These are phyloP conservation scores for Knufia petricola DNA, from an alignment of 2,329 filamentous ascomycete genomes.

Conservation along the genomic window DNA sequence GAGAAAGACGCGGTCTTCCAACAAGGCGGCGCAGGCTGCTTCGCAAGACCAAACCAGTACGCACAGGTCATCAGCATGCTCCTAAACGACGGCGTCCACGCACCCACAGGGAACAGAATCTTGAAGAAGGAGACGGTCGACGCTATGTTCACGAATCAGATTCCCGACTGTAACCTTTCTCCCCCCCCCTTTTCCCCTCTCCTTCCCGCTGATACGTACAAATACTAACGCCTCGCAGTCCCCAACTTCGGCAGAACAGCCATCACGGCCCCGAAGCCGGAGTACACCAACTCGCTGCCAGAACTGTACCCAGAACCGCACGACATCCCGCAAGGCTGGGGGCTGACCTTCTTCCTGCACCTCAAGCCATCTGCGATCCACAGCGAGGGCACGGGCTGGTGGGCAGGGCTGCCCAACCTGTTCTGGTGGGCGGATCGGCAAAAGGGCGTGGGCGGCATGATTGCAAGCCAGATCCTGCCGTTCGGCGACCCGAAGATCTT, in stretches of 20 bases:
- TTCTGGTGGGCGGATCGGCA: slow-evolving; percentile 57
- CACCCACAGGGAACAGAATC: slow-evolving; percentile 46
- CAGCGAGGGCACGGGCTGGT: slow-evolving; percentile 42
- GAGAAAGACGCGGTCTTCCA: slow-evolving; percentile 43
- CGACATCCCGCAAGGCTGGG: slow-evolving; percentile 53
- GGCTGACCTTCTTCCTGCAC: slow-evolving; percentile 50
- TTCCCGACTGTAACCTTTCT: too few relatives aligned
- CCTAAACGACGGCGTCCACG: slow-evolving; percentile 54
- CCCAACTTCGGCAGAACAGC: slow-evolving; percentile 44
- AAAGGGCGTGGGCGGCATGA: slow-evolving; percentile 28
- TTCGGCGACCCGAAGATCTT: slow-evolving; percentile 23
- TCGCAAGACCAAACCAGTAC: slow-evolving; percentile 52
- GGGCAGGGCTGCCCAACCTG: slow-evolving; percentile 52
- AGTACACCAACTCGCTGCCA: slow-evolving; percentile 39
- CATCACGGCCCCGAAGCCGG: slow-evolving; percentile 40
- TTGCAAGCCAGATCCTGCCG: slow-evolving; percentile 21
- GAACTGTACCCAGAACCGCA: slow-evolving; percentile 46
- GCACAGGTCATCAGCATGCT: slow-evolving; percentile 49
- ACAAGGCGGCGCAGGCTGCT: slow-evolving; percentile 54
- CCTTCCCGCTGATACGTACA: too few relatives aligned
- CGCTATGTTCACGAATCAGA: slow-evolving; percentile 56
- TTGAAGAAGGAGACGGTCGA: slow-evolving; percentile 50
- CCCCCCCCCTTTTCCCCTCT: too few relatives aligned
- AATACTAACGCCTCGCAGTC: too few relatives aligned
- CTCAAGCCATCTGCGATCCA: slow-evolving; percentile 39